A percentile compares a stretch with the other conserved stretches of the same genome.
phyloP scores from a whole-genome alignment of 139 green algal species.

The Coelastrella sp. region DNA sequence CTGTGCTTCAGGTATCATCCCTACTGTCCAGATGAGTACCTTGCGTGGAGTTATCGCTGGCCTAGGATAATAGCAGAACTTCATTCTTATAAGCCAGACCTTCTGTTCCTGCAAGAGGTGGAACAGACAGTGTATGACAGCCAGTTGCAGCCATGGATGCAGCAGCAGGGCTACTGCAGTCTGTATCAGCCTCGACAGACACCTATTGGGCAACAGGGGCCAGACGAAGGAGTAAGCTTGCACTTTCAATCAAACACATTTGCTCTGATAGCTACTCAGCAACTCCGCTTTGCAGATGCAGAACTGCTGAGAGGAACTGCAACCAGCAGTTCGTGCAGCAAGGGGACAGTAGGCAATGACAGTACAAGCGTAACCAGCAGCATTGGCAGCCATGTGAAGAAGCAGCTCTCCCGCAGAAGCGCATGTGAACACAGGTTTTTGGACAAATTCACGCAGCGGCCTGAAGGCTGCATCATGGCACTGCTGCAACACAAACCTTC shows the following conservation, averaged over 20 bases:
- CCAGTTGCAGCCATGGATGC: slow-evolving; percentile 58
- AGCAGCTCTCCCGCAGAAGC: neutral
- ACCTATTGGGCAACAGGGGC: neutral
- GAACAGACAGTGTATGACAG: slow-evolving; percentile 57
- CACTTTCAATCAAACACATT: neutral
- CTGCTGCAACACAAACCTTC: slow-evolving; percentile 44
- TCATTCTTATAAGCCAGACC: slow-evolving; percentile 51
- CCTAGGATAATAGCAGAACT: slow-evolving; percentile 52
- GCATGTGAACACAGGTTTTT: slow-evolving; percentile 25
- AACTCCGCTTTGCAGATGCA: neutral
- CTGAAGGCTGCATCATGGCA: slow-evolving; percentile 32
- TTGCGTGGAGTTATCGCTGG: slow-evolving; percentile 50
- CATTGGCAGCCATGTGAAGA: too few relatives aligned
- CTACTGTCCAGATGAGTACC: slow-evolving; percentile 56
- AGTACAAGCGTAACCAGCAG: neutral
- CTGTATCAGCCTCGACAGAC: slow-evolving; percentile 20
- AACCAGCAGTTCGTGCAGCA: neutral
- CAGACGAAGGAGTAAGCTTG: slow-evolving; percentile 22
- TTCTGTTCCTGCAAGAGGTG: slow-evolving; percentile 71
- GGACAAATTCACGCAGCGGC: neutral
- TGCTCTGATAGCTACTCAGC: neutral
- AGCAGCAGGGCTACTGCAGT: slow-evolving; percentile 51
- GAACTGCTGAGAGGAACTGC: neutral
- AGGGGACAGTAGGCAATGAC: too few relatives aligned
- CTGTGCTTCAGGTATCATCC: neutral